Evolutionary conservation across 345 rosid species (phyloP), one percentile per base, ranked within the genome.

Genomic region (Theobroma cacao): DNA sequence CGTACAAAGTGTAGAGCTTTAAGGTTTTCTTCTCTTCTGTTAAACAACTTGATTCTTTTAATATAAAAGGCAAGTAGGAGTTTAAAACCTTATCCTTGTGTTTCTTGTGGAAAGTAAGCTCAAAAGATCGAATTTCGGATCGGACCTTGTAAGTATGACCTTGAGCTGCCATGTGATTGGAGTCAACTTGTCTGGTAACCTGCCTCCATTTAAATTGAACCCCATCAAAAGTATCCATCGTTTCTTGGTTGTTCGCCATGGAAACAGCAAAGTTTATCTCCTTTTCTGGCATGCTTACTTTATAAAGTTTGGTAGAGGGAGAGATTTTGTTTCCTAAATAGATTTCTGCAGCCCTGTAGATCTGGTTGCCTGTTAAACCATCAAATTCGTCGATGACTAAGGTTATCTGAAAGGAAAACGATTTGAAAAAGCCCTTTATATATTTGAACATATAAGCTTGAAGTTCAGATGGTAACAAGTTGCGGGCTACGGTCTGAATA

Each of bases 341-440:
- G 63, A 80, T 38, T 77, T 82, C 89, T 18, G 89, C 88, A 5
- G 91, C 90, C 34, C 74, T 85, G 58, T 70, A 88, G 28, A 85
- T 80, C 72, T 86, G 82, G 55, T 90, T 88, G 34, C 75, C 28
- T 15, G 82, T 26, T 1, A 71, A 11, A 18, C 89, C 87, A 52
- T 59, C 65, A 72, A 10, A 7, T 77, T 88, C 86, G 55, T 90
- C 88, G 60, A 88, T 66, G 56, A 84, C 26, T 0, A 88, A 38
- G 0, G 85, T 87, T 22, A 82, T 75, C 47, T 74, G 33, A 18
- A 53, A 18, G 69, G 69, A 64, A 34, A 64, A 63, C 2, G 84
- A 84, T 61, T 84, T 67, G 65, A 84, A 81, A 36, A 80, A 52
- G 22, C 73, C 70, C 41, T 66, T 66, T 40, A 83, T 11, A 1